Evolutionary conservation across 305 asterid species (phyloP).

Genomic region (Fraxinus paxiana): DNA sequence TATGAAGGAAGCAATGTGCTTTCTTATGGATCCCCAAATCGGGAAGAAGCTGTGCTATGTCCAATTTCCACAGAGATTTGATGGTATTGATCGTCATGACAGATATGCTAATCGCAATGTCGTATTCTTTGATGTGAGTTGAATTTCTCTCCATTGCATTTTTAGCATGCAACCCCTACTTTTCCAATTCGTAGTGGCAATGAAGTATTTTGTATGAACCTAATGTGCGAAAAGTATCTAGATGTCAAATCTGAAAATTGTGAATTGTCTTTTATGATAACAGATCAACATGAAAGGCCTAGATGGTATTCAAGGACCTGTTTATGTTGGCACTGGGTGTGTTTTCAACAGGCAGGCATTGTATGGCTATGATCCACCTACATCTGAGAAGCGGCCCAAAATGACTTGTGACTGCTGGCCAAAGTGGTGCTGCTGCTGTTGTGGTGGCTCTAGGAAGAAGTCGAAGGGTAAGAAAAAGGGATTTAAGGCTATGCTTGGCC

Average conservation of each 20-base stretch:
- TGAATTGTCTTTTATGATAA: conserved; percentile 7
- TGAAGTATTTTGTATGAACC: neutral
- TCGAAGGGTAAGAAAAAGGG: conserved; percentile 62
- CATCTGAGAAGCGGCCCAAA: conserved; percentile 58
- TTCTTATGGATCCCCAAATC: conserved; percentile 74
- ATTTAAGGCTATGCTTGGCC: conserved; percentile 52
- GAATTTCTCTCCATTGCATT: neutral
- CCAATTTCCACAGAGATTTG: conserved; percentile 77
- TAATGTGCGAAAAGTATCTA: neutral
- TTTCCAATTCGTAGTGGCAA: neutral
- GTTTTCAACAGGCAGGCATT: conserved; percentile 70
- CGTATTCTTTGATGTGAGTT: conserved; percentile 76
- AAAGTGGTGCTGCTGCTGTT: conserved; percentile 69
- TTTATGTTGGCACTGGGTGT: conserved; percentile 74
- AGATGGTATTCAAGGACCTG: conserved; percentile 82
- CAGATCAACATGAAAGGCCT: conserved; percentile 84
- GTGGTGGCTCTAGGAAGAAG: conserved; percentile 58
- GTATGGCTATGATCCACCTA: conserved; percentile 80
- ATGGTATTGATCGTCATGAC: conserved; percentile 79
- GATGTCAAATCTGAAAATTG: neutral
- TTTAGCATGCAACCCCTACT: neutral
- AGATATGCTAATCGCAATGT: conserved; percentile 81
- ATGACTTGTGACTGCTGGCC: conserved; percentile 92
- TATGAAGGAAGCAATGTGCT: conserved; percentile 75
- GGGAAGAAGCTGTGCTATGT: conserved; percentile 82